Evolutionary conservation across 2,329 filamentous ascomycete species (phyloP).

Genomic region (Biscogniauxia sp.): DNA sequence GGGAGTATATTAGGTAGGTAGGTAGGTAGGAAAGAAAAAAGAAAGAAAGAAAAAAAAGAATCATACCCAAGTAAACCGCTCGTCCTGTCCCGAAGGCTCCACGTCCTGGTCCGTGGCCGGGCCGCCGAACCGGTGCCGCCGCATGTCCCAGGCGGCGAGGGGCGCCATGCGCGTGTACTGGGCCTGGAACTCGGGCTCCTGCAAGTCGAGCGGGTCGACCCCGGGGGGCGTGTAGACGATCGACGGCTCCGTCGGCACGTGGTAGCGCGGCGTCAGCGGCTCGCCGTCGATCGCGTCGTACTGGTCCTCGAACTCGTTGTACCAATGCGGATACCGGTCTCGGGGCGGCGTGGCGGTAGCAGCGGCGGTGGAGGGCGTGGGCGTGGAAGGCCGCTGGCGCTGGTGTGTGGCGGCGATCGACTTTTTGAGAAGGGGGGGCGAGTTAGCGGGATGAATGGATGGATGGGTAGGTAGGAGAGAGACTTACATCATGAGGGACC

Average conservation of each 20-base stretch:
- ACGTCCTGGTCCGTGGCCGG: background rate
- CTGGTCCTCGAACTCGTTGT: conserved; percentile 18
- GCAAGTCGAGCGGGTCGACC: conserved; percentile 12
- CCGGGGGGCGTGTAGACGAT: conserved; percentile 26
- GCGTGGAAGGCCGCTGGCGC: conserved; percentile 21
- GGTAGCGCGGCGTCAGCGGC: conserved; percentile 24
- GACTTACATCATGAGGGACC: conserved; percentile 35
- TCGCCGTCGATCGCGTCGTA: conserved; percentile 26
- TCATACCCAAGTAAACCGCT: conserved; percentile 23
- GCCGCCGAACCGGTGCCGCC: conserved; percentile 16
- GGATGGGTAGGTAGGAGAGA: background rate
- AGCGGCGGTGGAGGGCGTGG: conserved; percentile 11
- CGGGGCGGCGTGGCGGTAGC: background rate
- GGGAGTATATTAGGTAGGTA: background rate
- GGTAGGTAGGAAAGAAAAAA: conserved; percentile 1
- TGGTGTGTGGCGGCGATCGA: background rate
- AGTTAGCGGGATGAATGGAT: background rate
- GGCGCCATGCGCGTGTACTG: conserved; percentile 35
- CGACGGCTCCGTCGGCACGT: conserved; percentile 24
- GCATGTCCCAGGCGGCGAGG: conserved; percentile 21
- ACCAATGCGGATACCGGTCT: conserved; percentile 7
- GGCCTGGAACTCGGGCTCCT: conserved; percentile 18
- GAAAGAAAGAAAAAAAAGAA: background rate
- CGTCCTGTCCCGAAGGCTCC: conserved; percentile 8
- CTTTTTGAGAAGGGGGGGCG: background rate